phyloP scores from a whole-genome alignment of 148 eudicot species.

The Nyssa sinensis region DNA sequence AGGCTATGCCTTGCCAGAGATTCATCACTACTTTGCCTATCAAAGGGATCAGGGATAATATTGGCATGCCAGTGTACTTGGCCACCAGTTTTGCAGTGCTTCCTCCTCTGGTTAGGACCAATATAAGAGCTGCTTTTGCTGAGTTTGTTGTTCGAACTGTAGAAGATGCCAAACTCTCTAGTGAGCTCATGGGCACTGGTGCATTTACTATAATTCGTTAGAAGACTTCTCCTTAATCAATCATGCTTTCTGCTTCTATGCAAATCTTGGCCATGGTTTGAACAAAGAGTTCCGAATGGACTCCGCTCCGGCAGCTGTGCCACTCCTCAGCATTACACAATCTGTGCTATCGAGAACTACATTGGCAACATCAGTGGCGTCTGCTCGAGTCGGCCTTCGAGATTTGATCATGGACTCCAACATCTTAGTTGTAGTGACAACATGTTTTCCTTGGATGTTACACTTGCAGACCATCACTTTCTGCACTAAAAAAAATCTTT shows the following conservation, averaged over 20 bases:
- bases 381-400: conserved; percentile 55
- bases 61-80: conserved; percentile 50
- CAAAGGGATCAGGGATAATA: conserved; percentile 50
- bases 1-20: conserved; percentile 54
- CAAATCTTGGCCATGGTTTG: conserved; percentile 54
- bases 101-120: conserved; percentile 51
- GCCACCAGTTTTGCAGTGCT: conserved; percentile 58
- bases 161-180: conserved; percentile 52
- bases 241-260: conserved; percentile 48
- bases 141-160: conserved; percentile 51
- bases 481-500: conserved; percentile 50
- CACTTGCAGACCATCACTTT: conserved; percentile 53
- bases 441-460: conserved; percentile 57
- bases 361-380: conserved; percentile 56
- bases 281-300: conserved; percentile 49
- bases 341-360: conserved; percentile 58
- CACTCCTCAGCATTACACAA: conserved; percentile 58
- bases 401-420: conserved; percentile 58
- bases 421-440: conserved; percentile 58
- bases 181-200: conserved; percentile 55
- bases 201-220: conserved; percentile 40
- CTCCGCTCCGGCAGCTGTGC: conserved; percentile 61
- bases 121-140: conserved; percentile 38
- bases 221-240: conserved; percentile 42
- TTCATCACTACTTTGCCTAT: conserved; percentile 53